Base-by-base conservation (phyloP, 768 basidiomycete genomes). In the Rhizopogon roseolus region DNA sequence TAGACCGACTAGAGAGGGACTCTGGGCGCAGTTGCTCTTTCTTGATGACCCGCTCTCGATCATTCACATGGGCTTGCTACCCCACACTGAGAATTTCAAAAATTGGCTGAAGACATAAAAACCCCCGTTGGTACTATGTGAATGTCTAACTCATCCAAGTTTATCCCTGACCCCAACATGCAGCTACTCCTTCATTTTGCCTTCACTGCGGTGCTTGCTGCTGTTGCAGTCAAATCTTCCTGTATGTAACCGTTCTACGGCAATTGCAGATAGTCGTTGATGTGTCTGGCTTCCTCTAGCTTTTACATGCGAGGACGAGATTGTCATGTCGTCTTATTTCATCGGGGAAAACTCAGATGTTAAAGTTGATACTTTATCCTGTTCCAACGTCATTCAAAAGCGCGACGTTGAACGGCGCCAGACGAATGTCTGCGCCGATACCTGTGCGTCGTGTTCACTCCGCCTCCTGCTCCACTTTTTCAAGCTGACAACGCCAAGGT, bases 321-420 rank as follows among this genome's bases (percentile, higher is more conserved):
- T 40, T 16, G 36, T 54, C 32, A 32, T 57, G 11, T 46, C 40
- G n/a, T 42, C 55, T 22, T 45, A 58, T 1, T 75, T 63, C 59
- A 76, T 78, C 50, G 77, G 77, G 28, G 60, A 70, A 59, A 66
- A 74, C 56, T 69, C 68, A 49, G 69, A 79, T 50, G 79, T 80
- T 42, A 72, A 72, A 54, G 62, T 75, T 16, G 66, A 71, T 28
- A 46, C 60, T 22, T 55, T 71, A 4, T 64, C 68, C 19, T 80
- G 78, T 57, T 34, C 46, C 8, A 56, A 57, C 41, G 3, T 29
- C 48, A 49, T 52, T 11, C 6, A 43, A 5, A 40, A 39, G 13
- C 53, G 53, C 19, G 48, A 44, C 19, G 38, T 54, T 28, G 32
- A 38, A 48, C 53, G 27, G 59, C 55, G 11, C 45, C 54, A 55